phyloP scores from a whole-genome alignment of 2,329 filamentous ascomycete genomes.

The Fusarium dimerum region DNA sequence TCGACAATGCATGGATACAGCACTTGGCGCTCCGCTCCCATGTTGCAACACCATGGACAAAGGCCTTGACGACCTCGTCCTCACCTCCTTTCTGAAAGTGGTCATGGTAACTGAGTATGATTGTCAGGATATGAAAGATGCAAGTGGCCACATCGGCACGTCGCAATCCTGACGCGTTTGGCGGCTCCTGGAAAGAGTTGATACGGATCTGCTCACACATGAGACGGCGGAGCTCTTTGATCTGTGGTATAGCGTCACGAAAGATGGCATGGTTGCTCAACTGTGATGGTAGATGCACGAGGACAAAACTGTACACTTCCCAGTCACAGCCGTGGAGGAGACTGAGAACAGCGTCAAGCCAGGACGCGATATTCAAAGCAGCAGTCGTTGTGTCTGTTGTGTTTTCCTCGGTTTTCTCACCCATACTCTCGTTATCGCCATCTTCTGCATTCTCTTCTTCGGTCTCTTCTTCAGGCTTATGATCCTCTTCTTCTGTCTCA shows the following conservation, averaged over 20 bases:
- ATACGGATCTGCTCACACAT: constrained; percentile 82
- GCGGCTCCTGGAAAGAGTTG: constrained; percentile 79
- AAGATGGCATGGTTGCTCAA: constrained; percentile 90
- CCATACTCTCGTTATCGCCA: constrained; percentile 5
- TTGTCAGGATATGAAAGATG: constrained; percentile 82
- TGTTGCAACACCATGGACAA: constrained; percentile 79
- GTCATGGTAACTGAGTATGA: constrained; percentile 87
- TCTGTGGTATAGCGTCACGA: constrained; percentile 68
- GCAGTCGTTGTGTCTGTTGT: constrained; percentile 38
- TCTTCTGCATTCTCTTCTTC: constrained; percentile 1
- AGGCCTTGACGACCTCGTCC: constrained; percentile 84
- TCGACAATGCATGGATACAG: constrained; percentile 91
- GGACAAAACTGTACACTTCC: constrained; percentile 89
- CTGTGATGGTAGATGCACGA: constrained; percentile 84
- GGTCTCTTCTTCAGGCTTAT: constrained; percentile 9
- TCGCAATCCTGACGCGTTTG: constrained; percentile 73
- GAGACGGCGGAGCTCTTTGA: constrained; percentile 73
- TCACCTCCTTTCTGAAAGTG: constrained; percentile 82
- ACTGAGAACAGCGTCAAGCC: constrained; percentile 76
- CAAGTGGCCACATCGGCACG: constrained; percentile 88
- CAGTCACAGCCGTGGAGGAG: constrained; percentile 78
- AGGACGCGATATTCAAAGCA: constrained; percentile 62
- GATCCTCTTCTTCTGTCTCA: not conserved
- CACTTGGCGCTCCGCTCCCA: constrained; percentile 87
- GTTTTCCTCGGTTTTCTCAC: constrained; percentile 15